Evolutionary conservation across 2,329 filamentous ascomycete genomes (phyloP).

Genomic region (Claviceps pusilla): DNA sequence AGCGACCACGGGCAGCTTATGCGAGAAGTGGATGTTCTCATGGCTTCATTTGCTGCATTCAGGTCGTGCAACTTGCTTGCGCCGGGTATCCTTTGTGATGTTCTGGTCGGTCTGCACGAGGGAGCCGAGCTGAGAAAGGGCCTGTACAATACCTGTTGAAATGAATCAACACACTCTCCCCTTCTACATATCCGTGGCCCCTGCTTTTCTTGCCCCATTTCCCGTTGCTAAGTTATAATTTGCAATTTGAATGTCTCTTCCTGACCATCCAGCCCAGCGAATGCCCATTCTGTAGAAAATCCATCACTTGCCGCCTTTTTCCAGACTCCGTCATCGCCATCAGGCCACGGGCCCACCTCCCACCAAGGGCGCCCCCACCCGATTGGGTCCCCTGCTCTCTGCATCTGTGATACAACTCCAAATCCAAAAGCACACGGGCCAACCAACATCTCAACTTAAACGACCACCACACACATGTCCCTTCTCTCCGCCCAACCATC

Average conservation of each 20-base stretch:
- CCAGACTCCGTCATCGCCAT: not conserved
- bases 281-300: not conserved
- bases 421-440: not conserved
- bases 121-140: not conserved
- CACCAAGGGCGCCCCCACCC: not conserved
- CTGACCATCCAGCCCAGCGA: not conserved
- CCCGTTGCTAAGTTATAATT: not conserved
- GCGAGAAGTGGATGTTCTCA: not conserved
- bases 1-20: not conserved
- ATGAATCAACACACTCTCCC: not conserved
- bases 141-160: not conserved
- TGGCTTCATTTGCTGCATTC: no score
- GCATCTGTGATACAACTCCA: not conserved
- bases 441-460: not conserved
- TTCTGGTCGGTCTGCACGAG: not conserved
- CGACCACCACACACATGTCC: not conserved
- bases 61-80: not conserved
- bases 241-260: no score
- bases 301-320: not conserved
- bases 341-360: slow-evolving; percentile 1
- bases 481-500: not conserved
- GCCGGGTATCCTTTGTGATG: not conserved
- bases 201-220: not conserved
- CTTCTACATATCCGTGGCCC: not conserved
- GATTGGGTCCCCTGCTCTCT: not conserved